Percentiles rank a stretch among this genome's conserved stretches.
Evolutionary conservation across 495 filamentous ascomycete species (phyloP).

Genomic region (Xylaria flabelliformis): DNA sequence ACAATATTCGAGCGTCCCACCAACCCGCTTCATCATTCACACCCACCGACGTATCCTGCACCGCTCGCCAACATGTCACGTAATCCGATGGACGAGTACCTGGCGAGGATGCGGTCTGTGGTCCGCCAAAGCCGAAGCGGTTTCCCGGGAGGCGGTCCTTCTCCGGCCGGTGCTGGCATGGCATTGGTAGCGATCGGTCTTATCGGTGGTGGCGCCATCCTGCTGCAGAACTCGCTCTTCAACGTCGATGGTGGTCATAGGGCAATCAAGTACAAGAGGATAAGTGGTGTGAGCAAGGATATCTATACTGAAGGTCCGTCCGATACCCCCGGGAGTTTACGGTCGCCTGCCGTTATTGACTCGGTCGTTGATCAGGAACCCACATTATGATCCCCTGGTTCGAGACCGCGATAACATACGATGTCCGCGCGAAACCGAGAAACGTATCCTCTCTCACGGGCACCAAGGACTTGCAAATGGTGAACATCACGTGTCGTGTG

Average conservation of each 20-base stretch:
- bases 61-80: constrained; percentile 52
- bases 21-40: constrained; percentile 17
- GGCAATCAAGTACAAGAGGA: constrained; percentile 95
- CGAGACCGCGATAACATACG: constrained; percentile 94
- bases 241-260: constrained; percentile 99
- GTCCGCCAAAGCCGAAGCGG: constrained; percentile 43
- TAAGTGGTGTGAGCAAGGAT: constrained; percentile 93
- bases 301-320: constrained; percentile 91
- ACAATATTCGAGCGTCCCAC: background rate
- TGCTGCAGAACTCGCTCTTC: constrained; percentile 87
- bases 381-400: constrained; percentile 95
- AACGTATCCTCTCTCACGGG: constrained; percentile 97
- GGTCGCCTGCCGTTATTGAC: constrained; percentile 26
- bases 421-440: constrained; percentile 95
- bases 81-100: constrained; percentile 53
- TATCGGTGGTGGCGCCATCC: constrained; percentile 67
- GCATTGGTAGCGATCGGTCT: constrained; percentile 51
- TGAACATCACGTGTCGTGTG: constrained; percentile 99
- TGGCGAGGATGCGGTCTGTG: constrained; percentile 41
- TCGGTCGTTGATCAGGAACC: constrained; percentile 67
- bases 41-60: background rate
- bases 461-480: constrained; percentile 99
- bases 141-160: constrained; percentile 48
- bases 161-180: constrained; percentile 39
- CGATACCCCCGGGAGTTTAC: constrained; percentile 15